These are phyloP conservation scores for Populus pruinosa DNA, from an alignment of 345 rosid species.

Conservation along the genomic window DNA sequence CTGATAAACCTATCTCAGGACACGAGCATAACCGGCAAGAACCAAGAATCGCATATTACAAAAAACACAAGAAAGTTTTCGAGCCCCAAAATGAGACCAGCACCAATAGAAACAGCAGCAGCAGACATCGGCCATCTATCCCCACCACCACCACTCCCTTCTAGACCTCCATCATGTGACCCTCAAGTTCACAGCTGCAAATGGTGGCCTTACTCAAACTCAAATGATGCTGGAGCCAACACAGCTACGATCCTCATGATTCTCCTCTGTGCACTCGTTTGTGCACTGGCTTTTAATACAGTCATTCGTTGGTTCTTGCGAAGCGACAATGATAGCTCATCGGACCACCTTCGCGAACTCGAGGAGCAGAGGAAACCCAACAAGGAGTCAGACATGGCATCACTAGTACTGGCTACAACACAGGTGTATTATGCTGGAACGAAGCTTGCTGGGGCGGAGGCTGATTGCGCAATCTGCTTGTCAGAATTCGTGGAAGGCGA, in stretches of 20 bases:
- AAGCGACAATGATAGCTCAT: not conserved
- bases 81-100: conserved; percentile 6
- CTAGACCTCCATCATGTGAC: conserved; percentile 29
- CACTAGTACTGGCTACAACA: conserved; percentile 28
- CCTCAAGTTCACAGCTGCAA: conserved; percentile 29
- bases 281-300: conserved; percentile 53
- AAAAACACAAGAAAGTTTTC: not conserved
- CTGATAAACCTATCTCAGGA: not conserved
- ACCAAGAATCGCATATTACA: not conserved
- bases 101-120: not conserved
- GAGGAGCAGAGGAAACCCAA: conserved; percentile 35
- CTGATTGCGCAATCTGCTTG: conserved; percentile 31
- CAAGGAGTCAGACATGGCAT: conserved; percentile 4
- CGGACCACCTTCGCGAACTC: conserved; percentile 7
- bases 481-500: conserved; percentile 35
- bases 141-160: conserved; percentile 8
- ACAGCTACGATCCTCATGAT: conserved; percentile 42
- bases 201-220: conserved; percentile 42
- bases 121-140: conserved; percentile 9
- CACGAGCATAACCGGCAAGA: not conserved
- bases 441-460: conserved; percentile 42
- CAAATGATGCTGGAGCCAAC: conserved; percentile 52
- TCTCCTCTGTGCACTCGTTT: conserved; percentile 56
- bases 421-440: conserved; percentile 44
- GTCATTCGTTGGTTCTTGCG: conserved; percentile 66